Conservation (phyloP, 2,329 filamentous ascomycete genomes). For the Talaromyces sp. region DNA sequence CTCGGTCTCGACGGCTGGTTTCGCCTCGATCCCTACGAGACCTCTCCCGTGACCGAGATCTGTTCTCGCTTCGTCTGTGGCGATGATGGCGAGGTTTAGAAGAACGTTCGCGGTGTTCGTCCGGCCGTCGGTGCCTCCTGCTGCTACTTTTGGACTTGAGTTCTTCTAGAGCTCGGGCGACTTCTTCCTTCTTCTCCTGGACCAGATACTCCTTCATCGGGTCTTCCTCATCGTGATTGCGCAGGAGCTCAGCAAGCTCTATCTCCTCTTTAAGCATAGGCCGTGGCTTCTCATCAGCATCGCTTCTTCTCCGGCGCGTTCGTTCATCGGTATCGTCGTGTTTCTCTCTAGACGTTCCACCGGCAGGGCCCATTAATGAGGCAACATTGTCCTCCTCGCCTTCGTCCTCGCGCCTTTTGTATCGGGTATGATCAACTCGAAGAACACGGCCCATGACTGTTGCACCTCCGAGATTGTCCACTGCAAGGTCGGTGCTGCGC, state of each 20-base stretch:
- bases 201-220: slow-evolving; percentile 93
- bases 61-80: slow-evolving; percentile 22
- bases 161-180: slow-evolving; percentile 62
- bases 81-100: slow-evolving; percentile 44
- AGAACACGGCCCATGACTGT: slow-evolving; percentile 74
- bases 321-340: slow-evolving; percentile 30
- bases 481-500: slow-evolving; percentile 87
- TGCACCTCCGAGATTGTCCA: slow-evolving; percentile 89
- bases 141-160: slow-evolving; percentile 41
- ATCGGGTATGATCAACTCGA: slow-evolving; percentile 86
- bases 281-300: slow-evolving; percentile 47
- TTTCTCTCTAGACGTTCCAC: slow-evolving; percentile 20
- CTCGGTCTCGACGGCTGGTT: slow-evolving; percentile 16
- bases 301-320: slow-evolving; percentile 32
- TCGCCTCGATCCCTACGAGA: slow-evolving; percentile 23
- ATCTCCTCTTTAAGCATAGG: slow-evolving; percentile 73
- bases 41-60: slow-evolving; percentile 27
- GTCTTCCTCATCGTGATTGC: slow-evolving; percentile 87
- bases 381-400: slow-evolving; percentile 47
- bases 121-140: slow-evolving; percentile 22
- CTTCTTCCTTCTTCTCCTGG: slow-evolving; percentile 84
- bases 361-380: slow-evolving; percentile 42
- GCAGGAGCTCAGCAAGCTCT: slow-evolving; percentile 69
- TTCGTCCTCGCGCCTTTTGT: slow-evolving; percentile 76
- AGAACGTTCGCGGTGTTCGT: slow-evolving; percentile 32